Base-by-base conservation (phyloP, 2,329 filamentous ascomycete species). In the Alternaria arborescens region DNA sequence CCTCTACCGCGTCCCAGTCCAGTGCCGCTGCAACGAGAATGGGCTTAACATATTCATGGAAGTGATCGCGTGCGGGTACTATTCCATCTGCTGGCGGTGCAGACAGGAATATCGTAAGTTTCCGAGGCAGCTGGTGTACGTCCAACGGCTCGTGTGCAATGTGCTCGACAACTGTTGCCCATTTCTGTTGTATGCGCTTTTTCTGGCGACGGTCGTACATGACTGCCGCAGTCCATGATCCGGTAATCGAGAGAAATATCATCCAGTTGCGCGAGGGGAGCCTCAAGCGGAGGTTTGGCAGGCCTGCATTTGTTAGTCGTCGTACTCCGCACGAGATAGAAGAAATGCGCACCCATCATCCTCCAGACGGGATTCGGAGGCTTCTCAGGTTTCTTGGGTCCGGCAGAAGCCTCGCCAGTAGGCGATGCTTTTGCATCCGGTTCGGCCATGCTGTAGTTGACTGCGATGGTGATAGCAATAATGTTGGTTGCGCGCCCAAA, bases 201-300 rank as follows among this genome's bases (percentile, higher is more conserved):
- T 94, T 97, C 81, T 98, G 90, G 61, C 92, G 89, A 74, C 92
- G 92, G 80, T 99, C 95, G 83, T 99, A 97, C 75, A 95, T 86
- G 57, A 98, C 85, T 53, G 93, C 91, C 16, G 87, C 88, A 6
- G 92, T 88, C 75, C 97, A 91, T 47, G 91, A 87, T 54, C 89
- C 89, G 11, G 90, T 90, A 56, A 98, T 79, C 47, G 90, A 85
- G 79, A 94, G 88, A 82, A 99, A 99, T 73, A 99, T 97, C 81
- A 95, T 88, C 95, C 95, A 99, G 78, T 98, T 98, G 63, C 95
- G 91, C 18, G 94, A 98, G 8, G 95, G 95, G 18, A 99, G 88
- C 79, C 89, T 93, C 70, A 89, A 86, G 61, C 91, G 91, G 62
- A 97, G 87, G 68, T 90, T 91, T 52, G 94, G 94, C 60, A 99